Conservation (phyloP, 768 basidiomycete species). For the Rhodotorula graminis region DNA sequence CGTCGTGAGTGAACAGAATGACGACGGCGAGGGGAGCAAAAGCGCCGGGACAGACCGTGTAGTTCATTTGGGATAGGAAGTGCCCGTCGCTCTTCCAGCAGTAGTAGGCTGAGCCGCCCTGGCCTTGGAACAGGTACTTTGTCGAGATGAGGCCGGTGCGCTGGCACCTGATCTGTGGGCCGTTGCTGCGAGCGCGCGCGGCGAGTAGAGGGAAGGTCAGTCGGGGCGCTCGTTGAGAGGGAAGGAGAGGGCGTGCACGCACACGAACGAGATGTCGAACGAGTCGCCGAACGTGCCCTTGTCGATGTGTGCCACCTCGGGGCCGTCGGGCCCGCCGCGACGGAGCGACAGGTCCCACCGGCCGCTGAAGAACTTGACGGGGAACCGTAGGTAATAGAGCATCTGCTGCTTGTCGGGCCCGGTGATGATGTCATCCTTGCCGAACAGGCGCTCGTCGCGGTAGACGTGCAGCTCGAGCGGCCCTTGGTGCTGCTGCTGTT, state of each 20-base stretch:
- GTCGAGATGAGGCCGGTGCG: not conserved
- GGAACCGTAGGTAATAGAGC: conserved; percentile 18
- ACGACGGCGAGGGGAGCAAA: too few species aligned
- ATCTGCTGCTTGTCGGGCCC: conserved; percentile 8
- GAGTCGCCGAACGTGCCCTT: not conserved
- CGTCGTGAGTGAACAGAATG: not conserved
- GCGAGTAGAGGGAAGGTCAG: too few species aligned
- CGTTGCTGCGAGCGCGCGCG: not conserved
- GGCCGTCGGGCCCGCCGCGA: not conserved
- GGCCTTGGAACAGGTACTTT: not conserved
- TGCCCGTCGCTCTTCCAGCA: not conserved
- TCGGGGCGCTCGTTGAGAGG: not conserved
- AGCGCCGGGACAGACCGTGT: not conserved
- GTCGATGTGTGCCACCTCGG: not conserved
- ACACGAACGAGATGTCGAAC: not conserved
- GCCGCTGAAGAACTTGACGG: not conserved
- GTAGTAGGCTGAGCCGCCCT: not conserved
- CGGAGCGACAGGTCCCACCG: conserved; percentile 4
- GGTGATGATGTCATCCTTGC: conserved; percentile 16
- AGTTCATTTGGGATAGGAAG: not conserved
- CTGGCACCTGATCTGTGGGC: not conserved
- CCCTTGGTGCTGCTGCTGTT: not conserved
- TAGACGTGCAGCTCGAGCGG: not conserved
- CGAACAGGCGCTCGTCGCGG: not conserved
- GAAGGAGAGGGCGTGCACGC: not conserved